Percentiles rank a stretch among this genome's conserved stretches.
phyloP scores from a whole-genome alignment of 2,329 filamentous ascomycete genomes.

The Hymenoscyphus repandus region DNA sequence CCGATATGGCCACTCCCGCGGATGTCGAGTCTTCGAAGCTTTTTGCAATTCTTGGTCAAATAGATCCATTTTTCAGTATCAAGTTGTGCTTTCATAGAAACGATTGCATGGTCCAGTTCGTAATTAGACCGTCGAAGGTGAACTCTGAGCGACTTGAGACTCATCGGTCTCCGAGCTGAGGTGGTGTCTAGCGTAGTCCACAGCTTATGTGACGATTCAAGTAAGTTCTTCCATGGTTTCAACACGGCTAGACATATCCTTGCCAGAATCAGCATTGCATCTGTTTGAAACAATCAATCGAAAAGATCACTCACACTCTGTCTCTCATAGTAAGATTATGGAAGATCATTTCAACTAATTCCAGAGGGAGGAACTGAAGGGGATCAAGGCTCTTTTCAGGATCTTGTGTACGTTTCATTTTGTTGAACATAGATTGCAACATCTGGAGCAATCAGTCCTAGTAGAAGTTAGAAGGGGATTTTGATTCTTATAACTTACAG shows the following conservation, averaged over 20 bases:
- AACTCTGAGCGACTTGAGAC: conserved; percentile 20
- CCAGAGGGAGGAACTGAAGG: conserved; percentile 29
- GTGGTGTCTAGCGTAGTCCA: conserved; percentile 30
- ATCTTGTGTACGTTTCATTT: conserved; percentile 22
- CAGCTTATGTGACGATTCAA: conserved; percentile 27
- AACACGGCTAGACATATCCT: conserved; percentile 30
- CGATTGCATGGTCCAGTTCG: conserved; percentile 22
- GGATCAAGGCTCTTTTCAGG: conserved; percentile 28
- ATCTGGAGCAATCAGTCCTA: conserved; percentile 21
- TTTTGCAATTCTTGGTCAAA: conserved; percentile 24
- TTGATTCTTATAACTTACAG: conserved; percentile 14
- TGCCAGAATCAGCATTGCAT: conserved; percentile 4
- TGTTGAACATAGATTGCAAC: conserved; percentile 27
- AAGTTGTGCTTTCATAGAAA: conserved; percentile 19
- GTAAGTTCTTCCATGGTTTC: conserved; percentile 27
- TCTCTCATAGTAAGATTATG: conserved; percentile 27
- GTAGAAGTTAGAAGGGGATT: not conserved
- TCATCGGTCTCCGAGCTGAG: conserved; percentile 13
- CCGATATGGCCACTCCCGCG: conserved; percentile 21
- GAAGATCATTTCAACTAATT: conserved; percentile 30
- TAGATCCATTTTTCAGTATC: conserved; percentile 21
- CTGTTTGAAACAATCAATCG: not conserved
- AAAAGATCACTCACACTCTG: conserved; percentile 22
- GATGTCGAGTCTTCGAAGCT: conserved; percentile 24
- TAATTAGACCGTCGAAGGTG: conserved; percentile 28